phyloP scores from a whole-genome alignment of 2,329 filamentous ascomycete genomes.

The Colletotrichum sp. region DNA sequence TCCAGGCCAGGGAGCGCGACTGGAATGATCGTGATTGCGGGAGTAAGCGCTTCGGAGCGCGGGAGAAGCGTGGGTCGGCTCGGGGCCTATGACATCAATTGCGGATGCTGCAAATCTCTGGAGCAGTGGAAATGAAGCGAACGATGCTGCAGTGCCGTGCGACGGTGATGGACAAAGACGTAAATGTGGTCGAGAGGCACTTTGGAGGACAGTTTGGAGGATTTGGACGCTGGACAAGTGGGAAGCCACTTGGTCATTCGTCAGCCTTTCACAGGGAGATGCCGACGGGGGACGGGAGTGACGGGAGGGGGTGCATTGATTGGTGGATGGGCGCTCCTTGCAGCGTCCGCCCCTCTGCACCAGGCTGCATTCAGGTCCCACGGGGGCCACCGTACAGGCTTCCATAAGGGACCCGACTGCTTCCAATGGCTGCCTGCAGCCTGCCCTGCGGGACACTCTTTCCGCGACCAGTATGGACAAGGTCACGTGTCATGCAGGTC shows the following conservation, averaged over 20 bases:
- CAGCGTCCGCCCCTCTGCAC: not conserved
- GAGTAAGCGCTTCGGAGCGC: constrained; percentile 1
- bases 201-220: not conserved
- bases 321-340: constrained; percentile 11
- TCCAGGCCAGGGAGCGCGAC: not conserved
- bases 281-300: not conserved
- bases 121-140: not conserved
- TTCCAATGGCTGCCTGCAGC: not conserved
- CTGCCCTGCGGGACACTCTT: not conserved
- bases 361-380: not conserved
- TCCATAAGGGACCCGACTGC: not conserved
- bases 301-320: constrained; percentile 12
- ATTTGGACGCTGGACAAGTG: not conserved
- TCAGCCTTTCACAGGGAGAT: constrained; percentile 19
- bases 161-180: not conserved
- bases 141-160: not conserved
- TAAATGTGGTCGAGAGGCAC: not conserved
- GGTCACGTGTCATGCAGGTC: not conserved
- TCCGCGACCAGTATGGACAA: not conserved
- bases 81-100: constrained; percentile 6
- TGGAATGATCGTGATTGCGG: not conserved
- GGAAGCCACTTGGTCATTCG: constrained; percentile 14
- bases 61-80: not conserved
- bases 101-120: not conserved
- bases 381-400: not conserved